Evolutionary conservation across 495 filamentous ascomycete genomes (phyloP).

Genomic region (Apodospora peruviana): DNA sequence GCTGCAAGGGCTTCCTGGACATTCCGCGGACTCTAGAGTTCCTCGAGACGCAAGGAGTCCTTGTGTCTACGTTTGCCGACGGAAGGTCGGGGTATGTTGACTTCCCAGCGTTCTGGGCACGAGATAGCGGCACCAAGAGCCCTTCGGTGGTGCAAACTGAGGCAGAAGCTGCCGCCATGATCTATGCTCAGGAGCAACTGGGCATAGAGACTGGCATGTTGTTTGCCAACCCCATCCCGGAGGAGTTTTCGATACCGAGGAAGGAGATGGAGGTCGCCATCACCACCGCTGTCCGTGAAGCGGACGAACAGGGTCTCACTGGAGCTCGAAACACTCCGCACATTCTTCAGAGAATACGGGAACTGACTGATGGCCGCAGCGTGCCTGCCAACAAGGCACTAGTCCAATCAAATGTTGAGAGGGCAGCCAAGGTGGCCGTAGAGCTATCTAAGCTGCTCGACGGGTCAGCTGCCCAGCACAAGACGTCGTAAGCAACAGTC

Average conservation of each 20-base stretch:
- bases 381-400: conserved; percentile 71
- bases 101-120: conserved; percentile 84
- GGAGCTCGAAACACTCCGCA: conserved; percentile 88
- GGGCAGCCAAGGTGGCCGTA: conserved; percentile 73
- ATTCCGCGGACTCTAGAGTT: conserved; percentile 88
- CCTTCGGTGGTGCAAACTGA: conserved; percentile 69
- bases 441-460: conserved; percentile 59
- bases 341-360: conserved; percentile 73
- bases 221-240: conserved; percentile 84
- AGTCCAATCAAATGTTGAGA: conserved; percentile 71
- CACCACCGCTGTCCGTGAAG: conserved; percentile 64
- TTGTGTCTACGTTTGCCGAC: conserved; percentile 84
- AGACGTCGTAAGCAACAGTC: conserved; percentile 6
- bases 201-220: conserved; percentile 67
- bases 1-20: conserved; percentile 94
- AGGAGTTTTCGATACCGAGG: conserved; percentile 62
- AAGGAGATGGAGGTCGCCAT: conserved; percentile 70
- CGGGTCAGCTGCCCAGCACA: conserved; percentile 5
- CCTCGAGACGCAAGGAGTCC: conserved; percentile 87
- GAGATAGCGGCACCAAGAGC: conserved; percentile 76
- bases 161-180: conserved; percentile 76
- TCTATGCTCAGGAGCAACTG: conserved; percentile 54
- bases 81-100: conserved; percentile 54
- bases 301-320: conserved; percentile 58
- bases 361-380: conserved; percentile 68